These are phyloP conservation scores for Pichia occidentalis DNA, from an alignment of 805 yeast genomes.

Conservation along the genomic window DNA sequence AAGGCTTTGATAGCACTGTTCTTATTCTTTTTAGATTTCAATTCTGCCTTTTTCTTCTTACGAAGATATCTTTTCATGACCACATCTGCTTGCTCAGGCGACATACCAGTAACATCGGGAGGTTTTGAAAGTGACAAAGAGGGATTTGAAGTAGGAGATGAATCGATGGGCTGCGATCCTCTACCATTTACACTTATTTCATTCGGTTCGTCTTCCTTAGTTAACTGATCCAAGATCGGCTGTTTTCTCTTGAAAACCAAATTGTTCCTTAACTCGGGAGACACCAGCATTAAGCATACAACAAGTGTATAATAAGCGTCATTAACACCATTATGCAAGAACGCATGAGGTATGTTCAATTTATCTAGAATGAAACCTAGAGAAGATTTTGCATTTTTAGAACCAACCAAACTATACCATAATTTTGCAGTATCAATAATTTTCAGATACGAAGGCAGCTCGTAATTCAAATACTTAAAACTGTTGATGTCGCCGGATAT, in stretches of 20 bases:
- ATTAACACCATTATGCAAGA: constrained; percentile 29
- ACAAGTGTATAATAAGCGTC: constrained; percentile 29
- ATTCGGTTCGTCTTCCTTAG: constrained; percentile 1
- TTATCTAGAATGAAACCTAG: constrained; percentile 24
- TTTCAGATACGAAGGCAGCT: constrained; percentile 16
- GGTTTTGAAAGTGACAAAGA: neutral
- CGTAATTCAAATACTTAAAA: constrained; percentile 16
- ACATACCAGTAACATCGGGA: constrained; percentile 2
- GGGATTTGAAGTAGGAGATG: neutral
- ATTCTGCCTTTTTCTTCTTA: constrained; percentile 2
- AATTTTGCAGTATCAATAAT: constrained; percentile 26
- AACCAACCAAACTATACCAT: constrained; percentile 22
- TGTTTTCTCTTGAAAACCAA: constrained; percentile 7
- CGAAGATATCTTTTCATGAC: constrained; percentile 6
- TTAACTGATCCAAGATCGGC: too few species aligned
- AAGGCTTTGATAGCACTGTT: neutral
- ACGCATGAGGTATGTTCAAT: constrained; percentile 25
- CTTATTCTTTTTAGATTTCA: constrained; percentile 8
- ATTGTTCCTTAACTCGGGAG: constrained; percentile 24
- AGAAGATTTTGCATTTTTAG: constrained; percentile 14
- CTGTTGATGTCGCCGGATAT: constrained; percentile 23
- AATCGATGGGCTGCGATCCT: too few species aligned
- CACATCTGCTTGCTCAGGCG: constrained; percentile 5
- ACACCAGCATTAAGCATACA: constrained; percentile 23
- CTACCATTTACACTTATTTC: neutral